Evolutionary conservation across 352 stramenopile species (phyloP), one percentile per base, ranked within the genome.

Genomic region (Phytophthora citrophthora): DNA sequence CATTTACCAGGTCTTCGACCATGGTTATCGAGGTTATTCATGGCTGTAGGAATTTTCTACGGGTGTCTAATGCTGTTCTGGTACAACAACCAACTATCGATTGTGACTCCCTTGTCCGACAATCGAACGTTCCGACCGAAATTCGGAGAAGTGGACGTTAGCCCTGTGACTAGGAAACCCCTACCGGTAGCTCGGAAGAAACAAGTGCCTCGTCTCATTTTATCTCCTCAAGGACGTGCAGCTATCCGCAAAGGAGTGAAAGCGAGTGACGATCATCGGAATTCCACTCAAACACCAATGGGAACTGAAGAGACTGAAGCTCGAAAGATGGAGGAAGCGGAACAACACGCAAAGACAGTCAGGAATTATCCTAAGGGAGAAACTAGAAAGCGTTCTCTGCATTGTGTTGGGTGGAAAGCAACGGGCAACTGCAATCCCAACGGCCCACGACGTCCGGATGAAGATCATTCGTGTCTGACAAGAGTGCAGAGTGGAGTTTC

Each of bases 381-480:
- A n/a, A 45, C 1, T 1, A 43, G 16, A 2, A 36, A 43, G 4
- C 55, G 69, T 1, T 31, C 31, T 0, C 20, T 77, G 9, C 50
- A 39, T 10, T 77, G 64, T 24, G 23, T 77, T 0, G 64, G 58
- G 1, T 74, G 69, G 64, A 68, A 45, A n/a, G 58, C 54, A 0
- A 71, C 69, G 2, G 16, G 36, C 5, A 54, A 64, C 10, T 77
- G 54, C 53, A 61, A 31, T 32, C 69, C 64, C 15, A 67, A 55
- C 31, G 64, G 59, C 4, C 54, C 48, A 5, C 49, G 64, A 26
- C 8, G 55, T 7, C 58, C 58, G 10, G 49, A 48, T 13, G 26
- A 43, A 44, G 64, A 76, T 44, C 51, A 53, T 6, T 63, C 57
- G 18, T 73, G 64, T 26, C 27, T 49, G 29, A 53, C 50, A 1